phyloP scores from a whole-genome alignment of 2,329 filamentous ascomycete species.

The Calycina marina region DNA sequence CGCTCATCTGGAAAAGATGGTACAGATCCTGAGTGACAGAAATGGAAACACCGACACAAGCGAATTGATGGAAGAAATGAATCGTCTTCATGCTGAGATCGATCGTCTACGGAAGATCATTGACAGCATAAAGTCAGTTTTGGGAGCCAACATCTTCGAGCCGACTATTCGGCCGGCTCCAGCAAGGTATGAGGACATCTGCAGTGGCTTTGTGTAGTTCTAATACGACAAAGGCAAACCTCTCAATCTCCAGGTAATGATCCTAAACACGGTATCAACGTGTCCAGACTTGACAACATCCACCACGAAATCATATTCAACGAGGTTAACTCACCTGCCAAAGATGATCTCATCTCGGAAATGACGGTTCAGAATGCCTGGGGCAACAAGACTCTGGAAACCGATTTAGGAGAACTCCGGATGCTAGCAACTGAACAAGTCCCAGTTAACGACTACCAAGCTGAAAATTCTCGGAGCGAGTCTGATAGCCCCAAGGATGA shows the following conservation, averaged over 20 bases:
- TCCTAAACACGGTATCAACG: no score
- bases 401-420: no score
- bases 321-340: neutral
- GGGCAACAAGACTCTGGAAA: neutral
- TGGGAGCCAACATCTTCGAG: constrained; percentile 3
- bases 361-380: neutral
- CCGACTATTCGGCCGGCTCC: neutral
- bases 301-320: neutral
- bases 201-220: neutral
- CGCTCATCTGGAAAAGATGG: constrained; percentile 10
- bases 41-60: constrained; percentile 7
- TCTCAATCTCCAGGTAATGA: neutral
- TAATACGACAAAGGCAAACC: neutral
- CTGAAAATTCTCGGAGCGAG: neutral
- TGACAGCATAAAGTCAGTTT: constrained; percentile 7
- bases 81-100: constrained; percentile 7
- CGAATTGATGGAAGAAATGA: constrained; percentile 9
- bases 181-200: neutral
- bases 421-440: no score
- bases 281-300: no score
- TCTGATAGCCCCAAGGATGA: neutral
- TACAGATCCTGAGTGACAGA: constrained; percentile 8
- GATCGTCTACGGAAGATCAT: constrained; percentile 11
- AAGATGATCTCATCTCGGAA: neutral
- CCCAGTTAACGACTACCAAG: neutral